These are phyloP conservation scores for Venturia aucupariae DNA, from an alignment of 2,329 filamentous ascomycete species.

Conservation along the genomic window DNA sequence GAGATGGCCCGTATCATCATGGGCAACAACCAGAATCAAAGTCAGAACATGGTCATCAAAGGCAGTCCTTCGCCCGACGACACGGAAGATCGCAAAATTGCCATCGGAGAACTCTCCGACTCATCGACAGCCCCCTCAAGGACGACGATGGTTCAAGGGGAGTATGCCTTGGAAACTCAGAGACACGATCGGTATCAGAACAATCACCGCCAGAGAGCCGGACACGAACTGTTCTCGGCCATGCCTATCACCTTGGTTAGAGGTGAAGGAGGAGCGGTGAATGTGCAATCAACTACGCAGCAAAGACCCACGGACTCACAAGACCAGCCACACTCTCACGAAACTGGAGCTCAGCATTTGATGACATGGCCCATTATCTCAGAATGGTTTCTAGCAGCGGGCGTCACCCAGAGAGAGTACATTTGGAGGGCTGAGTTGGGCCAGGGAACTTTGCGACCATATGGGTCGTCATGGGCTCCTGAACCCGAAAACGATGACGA, in stretches of 20 bases:
- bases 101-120: background rate
- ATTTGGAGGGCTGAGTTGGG: conserved; percentile 28
- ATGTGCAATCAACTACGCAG: background rate
- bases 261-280: background rate
- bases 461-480: conserved; percentile 39
- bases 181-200: background rate
- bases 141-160: background rate
- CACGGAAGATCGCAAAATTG: background rate
- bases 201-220: background rate
- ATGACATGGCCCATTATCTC: conserved; percentile 19
- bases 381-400: conserved; percentile 10
- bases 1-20: background rate
- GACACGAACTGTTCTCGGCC: background rate
- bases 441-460: conserved; percentile 27
- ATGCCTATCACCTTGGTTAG: background rate
- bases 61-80: background rate
- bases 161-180: background rate
- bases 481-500: conserved; percentile 32
- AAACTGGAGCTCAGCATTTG: conserved; percentile 15
- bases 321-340: conserved; percentile 7
- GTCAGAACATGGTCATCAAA: background rate
- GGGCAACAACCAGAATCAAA: background rate
- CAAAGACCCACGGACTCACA: background rate
- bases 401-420: conserved; percentile 24
- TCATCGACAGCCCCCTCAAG: background rate